Evolutionary conservation across 345 rosid species (phyloP), one percentile per base, ranked within the genome.

Genomic region (Odontarrhena argentea): DNA sequence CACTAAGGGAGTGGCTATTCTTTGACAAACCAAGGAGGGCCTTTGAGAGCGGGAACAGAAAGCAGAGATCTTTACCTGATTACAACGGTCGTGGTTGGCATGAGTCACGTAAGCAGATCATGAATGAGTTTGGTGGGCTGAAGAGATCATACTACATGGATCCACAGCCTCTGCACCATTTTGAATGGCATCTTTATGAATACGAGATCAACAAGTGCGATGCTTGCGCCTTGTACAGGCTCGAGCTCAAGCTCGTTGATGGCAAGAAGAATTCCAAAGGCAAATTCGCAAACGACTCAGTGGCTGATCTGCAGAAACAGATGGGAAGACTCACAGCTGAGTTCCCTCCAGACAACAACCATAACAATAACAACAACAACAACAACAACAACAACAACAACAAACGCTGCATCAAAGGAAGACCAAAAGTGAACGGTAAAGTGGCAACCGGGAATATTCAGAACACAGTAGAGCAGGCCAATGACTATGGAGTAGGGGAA

Each of bases 121-220:
- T 94, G 99, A 86, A 76, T 69, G 99, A 94, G 71, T 86, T 75
- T 69, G 88, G 87, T 22, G 99, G 96, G 61, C 81, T 91, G 65
- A 94, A 94, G 81, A 86, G 99, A 78, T 95, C 99, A 8, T 91
- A 95, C 65, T 91, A 95, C 80, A 95, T 95, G 99, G 99, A 95
- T 71, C 97, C 99, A 30, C 97, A 95, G 67, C 99, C 99, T 61
- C 83, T 86, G 44, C 82, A 84, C 77, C 83, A 86, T 66, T 85
- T 87, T 22, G 97, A 91, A 69, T 95, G 96, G 99, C 99, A 95
- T 68, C 96, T 95, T n/a, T 89, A 89, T 15, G 99, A 94, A 75
- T 91, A 91, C 61, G 96, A 94, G 85, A 91, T 89, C 82, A 94
- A 76, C 70, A 87, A 91, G 68, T 94, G 86, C 10, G 97, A 91